Base-by-base conservation (phyloP, 129 eudicot genomes). In the Dittrichia graveolens region DNA sequence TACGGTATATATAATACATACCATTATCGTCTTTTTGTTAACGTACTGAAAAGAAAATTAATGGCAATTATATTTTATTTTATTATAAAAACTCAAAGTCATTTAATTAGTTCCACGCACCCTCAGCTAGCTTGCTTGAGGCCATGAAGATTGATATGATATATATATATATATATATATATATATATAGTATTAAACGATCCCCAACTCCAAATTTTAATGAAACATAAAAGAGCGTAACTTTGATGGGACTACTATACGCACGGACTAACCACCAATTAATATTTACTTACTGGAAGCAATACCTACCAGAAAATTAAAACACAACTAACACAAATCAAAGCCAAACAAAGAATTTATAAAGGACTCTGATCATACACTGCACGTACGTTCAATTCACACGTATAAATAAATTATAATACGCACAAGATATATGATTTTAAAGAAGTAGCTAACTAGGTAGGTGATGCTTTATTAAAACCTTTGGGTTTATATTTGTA, bases 161-260 rank as follows among this genome's bases (percentile, higher is more conserved):
- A n/a, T n/a, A n/a, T n/a, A n/a, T n/a, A n/a, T n/a, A n/a, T n/a
- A n/a, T n/a, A n/a, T n/a, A n/a, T n/a, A n/a, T n/a, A n/a, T n/a
- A n/a, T n/a, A n/a, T n/a, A n/a, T n/a, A n/a, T n/a, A n/a, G n/a
- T 37, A 47, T 7, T 69, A 16, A 53, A 69, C 49, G 35, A 38
- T 69, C 24, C 74, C 19, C 74, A 69, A 53, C 63, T 69, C 64
- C 74, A 69, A 12, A 8, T 69, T 38, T 53, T 52, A 69, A 69
- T 52, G 74, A 39, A 15, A 39, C 74, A 53, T 69, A 52, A 53
- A 69, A 48, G 39, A 52, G 37, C 31, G 49, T 37, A 49, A 69
- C 39, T 53, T 52, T 52, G 52, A 53, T 53, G 74, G 63, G 74
- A 40, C 64, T 69, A 67, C 61, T n/a, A 46, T 6, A 19, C 31